Conservation (phyloP, 148 eudicot species). For the Rhododendron molle region DNA sequence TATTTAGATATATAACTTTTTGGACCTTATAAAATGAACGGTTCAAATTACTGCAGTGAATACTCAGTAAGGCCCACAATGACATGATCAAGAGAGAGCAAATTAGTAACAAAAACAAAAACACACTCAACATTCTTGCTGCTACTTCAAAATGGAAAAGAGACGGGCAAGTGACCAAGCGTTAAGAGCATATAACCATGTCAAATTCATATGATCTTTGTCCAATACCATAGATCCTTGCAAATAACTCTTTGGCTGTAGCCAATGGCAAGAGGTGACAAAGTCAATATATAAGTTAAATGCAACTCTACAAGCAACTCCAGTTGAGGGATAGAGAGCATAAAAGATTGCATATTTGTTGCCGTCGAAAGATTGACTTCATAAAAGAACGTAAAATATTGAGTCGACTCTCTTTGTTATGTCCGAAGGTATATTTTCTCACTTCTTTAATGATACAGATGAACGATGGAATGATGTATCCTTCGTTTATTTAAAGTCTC, state of each 20-base stretch:
- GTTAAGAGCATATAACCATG: neutral
- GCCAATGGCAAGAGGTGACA: neutral
- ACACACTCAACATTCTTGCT: no score
- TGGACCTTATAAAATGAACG: no score
- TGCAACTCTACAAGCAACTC: neutral
- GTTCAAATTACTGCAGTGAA: no score
- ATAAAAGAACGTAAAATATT: neutral
- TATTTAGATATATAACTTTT: no score
- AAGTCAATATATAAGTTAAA: neutral
- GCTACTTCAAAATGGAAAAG: no score
- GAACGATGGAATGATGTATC: neutral
- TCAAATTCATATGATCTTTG: no score
- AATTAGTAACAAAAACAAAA: no score
- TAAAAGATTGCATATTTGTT: neutral
- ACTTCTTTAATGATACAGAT: neutral
- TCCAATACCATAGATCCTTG: no score
- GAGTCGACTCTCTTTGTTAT: neutral
- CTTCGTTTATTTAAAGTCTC: conserved; percentile 2
- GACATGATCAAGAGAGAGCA: no score
- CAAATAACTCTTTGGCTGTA: neutral
- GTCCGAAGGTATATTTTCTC: neutral
- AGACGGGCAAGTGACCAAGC: no score
- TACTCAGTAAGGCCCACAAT: no score
- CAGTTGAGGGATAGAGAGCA: neutral
- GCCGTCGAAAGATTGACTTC: neutral